Base-by-base conservation (phyloP, 2,329 filamentous ascomycete genomes). In the Epichloe typhina region DNA sequence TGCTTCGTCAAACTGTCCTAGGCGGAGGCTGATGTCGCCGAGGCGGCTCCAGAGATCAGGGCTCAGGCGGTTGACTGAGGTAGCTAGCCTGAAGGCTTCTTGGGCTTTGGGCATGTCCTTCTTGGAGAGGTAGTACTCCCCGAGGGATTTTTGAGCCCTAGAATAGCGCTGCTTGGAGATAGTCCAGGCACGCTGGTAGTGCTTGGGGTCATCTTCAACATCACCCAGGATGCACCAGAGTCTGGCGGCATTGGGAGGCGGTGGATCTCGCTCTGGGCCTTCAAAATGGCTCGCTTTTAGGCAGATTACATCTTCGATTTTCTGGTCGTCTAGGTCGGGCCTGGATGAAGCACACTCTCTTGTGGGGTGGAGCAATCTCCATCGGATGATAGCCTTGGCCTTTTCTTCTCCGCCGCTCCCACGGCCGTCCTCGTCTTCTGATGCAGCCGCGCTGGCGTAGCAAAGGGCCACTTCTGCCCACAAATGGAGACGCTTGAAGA, bases 381-480 rank as follows among this genome's bases (percentile, higher is more conserved):
- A 82, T 49, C 88, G 80, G 15, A 97, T 72, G 46, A 96, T 77
- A 3, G 76, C 77, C 50, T 79, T 80, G 1, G 89, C 93, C 61
- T 93, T 93, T 23, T 86, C 86, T 66, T 96, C 90, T 2, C 75
- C 77, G 5, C 75, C 75, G 21, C 69, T 70, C 1, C 77, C 77
- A 5, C 77, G 69, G 2, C 68, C 80, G 48, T 68, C 70, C 52
- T 73, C 70, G 48, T 80, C 77, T 0, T 83, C 86, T 0, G 80
- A 74, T 48, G 68, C 72, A 19, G 69, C 78, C 44, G 64, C 73
- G 62, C 69, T 75, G 12, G 88, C 90, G 59, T 88, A 84, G 64
- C 93, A 98, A 2, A 98, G 74, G 0, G 93, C 91, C 4, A 90
- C 88, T 68, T 98, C 93, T 1, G 93, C 87, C 89, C 93, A 97